Percentiles rank a stretch among this genome's conserved stretches.
phyloP scores from a whole-genome alignment of 768 basidiomycete species.

The Kwoniella dendrophila region DNA sequence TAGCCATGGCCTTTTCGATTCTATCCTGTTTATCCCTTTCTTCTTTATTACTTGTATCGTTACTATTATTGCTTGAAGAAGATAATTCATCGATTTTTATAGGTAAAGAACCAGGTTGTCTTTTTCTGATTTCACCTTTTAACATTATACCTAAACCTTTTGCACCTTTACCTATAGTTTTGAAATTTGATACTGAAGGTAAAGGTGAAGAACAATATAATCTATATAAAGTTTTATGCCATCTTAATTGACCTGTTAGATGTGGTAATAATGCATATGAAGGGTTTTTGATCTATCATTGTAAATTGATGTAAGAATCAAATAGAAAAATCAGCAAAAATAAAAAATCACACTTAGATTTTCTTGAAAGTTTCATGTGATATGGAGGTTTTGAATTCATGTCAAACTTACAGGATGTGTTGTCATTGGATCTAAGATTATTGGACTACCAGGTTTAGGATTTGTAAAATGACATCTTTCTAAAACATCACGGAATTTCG shows the following conservation, averaged over 20 bases:
- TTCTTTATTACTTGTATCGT: slow-evolving; percentile 22
- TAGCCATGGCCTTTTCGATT: slow-evolving; percentile 6
- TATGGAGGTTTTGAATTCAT: neutral
- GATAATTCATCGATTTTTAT: slow-evolving; percentile 37
- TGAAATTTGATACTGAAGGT: slow-evolving; percentile 32
- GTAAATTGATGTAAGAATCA: neutral
- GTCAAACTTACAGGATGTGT: slow-evolving; percentile 38
- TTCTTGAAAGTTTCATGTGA: neutral
- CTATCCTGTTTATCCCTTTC: slow-evolving; percentile 10
- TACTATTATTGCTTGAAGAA: slow-evolving; percentile 5
- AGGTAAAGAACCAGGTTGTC: slow-evolving; percentile 25
- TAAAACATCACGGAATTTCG: slow-evolving; percentile 33
- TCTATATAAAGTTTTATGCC: slow-evolving; percentile 48
- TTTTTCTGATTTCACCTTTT: slow-evolving; percentile 41
- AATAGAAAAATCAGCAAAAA: too few relatives aligned
- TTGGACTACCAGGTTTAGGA: slow-evolving; percentile 11
- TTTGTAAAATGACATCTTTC: slow-evolving; percentile 24
- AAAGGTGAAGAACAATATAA: slow-evolving; percentile 32
- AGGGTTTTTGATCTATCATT: slow-evolving; percentile 18
- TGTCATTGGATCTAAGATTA: slow-evolving; percentile 44
- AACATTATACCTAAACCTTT: slow-evolving; percentile 52
- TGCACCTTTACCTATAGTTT: slow-evolving; percentile 51
- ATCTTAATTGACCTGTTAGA: slow-evolving; percentile 45
- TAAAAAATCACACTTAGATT: too few relatives aligned
- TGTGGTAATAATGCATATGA: slow-evolving; percentile 38